These are phyloP conservation scores for Dunaliella sp. DNA, from an alignment of 139 green algal species.

Conservation along the genomic window DNA sequence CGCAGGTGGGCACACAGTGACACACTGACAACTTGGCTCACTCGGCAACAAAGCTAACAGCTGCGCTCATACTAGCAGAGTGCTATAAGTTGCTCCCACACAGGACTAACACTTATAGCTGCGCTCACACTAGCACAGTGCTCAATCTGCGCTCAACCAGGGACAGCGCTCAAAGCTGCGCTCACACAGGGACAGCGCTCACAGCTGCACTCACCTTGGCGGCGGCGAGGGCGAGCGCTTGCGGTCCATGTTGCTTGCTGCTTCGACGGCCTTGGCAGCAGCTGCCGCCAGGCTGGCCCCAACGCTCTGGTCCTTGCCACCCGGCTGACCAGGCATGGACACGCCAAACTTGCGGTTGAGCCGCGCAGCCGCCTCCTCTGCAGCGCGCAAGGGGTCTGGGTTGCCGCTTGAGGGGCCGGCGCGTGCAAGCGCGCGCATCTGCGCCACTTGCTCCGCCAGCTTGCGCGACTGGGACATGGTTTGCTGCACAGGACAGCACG, in stretches of 20 bases:
- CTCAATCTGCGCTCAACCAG: too few species aligned
- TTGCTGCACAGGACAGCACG: background rate
- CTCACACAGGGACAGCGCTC: too few species aligned
- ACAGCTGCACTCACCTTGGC: too few species aligned
- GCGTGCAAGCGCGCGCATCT: slow-evolving; percentile 29
- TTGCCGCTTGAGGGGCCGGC: background rate
- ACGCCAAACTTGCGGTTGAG: slow-evolving; percentile 12
- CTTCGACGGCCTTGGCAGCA: background rate
- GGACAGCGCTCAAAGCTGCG: too few species aligned
- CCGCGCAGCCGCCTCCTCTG: slow-evolving; percentile 33
- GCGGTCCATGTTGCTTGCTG: background rate
- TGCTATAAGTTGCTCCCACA: too few species aligned
- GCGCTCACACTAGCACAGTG: too few species aligned
- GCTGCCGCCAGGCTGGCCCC: background rate
- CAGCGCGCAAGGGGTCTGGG: slow-evolving; percentile 19
- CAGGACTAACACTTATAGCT: too few species aligned
- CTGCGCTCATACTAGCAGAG: too few species aligned
- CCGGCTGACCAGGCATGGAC: background rate
- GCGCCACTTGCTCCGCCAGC: slow-evolving; percentile 23
- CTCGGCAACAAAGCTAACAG: too few species aligned
- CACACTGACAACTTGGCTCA: too few species aligned
- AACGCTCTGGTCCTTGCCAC: background rate
- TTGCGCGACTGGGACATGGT: background rate
- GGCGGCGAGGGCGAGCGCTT: background rate
- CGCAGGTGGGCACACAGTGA: too few species aligned